Conservation (phyloP, 2,329 filamentous ascomycete genomes). For the Nemania abortiva region DNA sequence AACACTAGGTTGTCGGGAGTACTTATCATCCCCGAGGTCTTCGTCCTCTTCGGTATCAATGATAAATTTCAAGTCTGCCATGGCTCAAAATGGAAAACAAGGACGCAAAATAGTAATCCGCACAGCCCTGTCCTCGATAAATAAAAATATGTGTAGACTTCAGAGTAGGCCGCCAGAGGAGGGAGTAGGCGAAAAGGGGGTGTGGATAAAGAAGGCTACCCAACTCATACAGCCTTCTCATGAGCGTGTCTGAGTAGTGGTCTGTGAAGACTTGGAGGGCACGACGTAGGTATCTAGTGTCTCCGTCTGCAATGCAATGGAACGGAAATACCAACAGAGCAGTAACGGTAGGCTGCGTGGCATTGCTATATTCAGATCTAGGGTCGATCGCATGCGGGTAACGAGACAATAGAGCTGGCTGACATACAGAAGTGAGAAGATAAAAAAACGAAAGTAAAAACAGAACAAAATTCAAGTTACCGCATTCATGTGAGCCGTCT, state of each 20-base stretch:
- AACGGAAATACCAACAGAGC: conserved; percentile 54
- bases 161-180: conserved; percentile 49
- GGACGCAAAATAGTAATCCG: conserved; percentile 51
- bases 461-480: conserved; percentile 31
- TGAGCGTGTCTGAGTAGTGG: conserved; percentile 39
- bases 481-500: conserved; percentile 43
- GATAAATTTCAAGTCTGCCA: conserved; percentile 68
- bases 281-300: conserved; percentile 47
- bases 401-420: conserved; percentile 42
- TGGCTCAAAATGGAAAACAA: conserved; percentile 50
- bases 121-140: conserved; percentile 53
- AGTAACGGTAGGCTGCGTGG: conserved; percentile 52
- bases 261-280: conserved; percentile 46
- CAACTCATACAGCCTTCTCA: conserved; percentile 55
- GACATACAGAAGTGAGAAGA: conserved; percentile 33
- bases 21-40: conserved; percentile 60
- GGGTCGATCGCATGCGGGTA: conserved; percentile 49
- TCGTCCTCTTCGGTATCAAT: conserved; percentile 66
- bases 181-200: conserved; percentile 46
- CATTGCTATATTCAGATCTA: conserved; percentile 58
- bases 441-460: conserved; percentile 38
- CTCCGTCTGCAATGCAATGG: conserved; percentile 53
- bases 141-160: conserved; percentile 47
- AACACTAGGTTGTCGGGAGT: conserved; percentile 56
- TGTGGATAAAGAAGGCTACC: conserved; percentile 50